These are phyloP conservation scores for Tolypocladium ophioglossoides DNA, from an alignment of 2,329 filamentous ascomycete species.

Conservation along the genomic window DNA sequence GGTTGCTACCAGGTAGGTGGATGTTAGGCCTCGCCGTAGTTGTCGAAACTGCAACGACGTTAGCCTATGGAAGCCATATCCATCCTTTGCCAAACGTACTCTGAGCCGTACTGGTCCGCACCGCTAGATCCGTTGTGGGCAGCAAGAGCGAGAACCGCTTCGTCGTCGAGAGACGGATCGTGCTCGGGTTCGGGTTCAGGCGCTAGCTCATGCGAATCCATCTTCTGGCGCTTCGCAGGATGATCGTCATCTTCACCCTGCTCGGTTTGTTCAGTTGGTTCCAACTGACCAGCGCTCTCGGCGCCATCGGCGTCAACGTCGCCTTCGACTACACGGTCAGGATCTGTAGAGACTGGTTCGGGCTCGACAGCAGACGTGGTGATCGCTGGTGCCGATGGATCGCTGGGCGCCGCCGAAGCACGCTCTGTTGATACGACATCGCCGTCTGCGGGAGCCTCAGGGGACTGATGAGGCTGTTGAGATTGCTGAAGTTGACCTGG, in stretches of 20 bases:
- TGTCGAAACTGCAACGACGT: constrained; percentile 21
- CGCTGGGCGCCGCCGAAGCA: neutral
- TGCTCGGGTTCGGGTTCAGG: constrained; percentile 15
- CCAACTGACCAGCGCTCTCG: constrained; percentile 1
- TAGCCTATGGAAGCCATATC: neutral
- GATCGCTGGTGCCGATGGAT: neutral
- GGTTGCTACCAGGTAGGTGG: neutral
- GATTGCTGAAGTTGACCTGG: neutral
- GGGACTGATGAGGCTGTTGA: neutral
- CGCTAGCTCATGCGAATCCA: constrained; percentile 17
- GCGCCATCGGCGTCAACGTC: constrained; percentile 3
- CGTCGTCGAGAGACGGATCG: constrained; percentile 31
- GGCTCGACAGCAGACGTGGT: neutral
- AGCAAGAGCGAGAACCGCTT: constrained; percentile 36
- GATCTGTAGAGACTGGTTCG: neutral
- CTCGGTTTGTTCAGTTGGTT: constrained; percentile 8
- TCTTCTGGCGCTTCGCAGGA: constrained; percentile 27
- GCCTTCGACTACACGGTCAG: neutral
- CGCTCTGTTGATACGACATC: neutral
- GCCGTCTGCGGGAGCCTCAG: neutral
- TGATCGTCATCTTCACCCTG: constrained; percentile 23
- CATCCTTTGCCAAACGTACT: constrained; percentile 23
- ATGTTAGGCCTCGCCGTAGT: constrained; percentile 28
- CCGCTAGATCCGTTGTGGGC: constrained; percentile 27
- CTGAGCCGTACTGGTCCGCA: constrained; percentile 27